A percentile compares a stretch with the other conserved stretches of the same genome.
These are phyloP conservation scores for Calonectria pseudoturangicola DNA, from an alignment of 2,329 filamentous ascomycete species.

Conservation along the genomic window DNA sequence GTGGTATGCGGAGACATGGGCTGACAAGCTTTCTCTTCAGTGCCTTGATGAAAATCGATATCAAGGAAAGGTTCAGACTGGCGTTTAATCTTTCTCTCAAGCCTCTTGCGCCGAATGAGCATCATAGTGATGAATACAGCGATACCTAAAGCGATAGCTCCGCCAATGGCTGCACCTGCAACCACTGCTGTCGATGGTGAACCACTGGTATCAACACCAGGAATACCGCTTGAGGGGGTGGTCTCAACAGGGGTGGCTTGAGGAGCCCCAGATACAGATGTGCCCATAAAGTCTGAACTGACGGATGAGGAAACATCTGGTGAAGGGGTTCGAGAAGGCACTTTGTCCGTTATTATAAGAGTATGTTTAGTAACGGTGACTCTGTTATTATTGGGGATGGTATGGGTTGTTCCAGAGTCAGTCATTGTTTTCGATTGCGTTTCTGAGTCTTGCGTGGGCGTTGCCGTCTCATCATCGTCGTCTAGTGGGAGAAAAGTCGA, in stretches of 20 bases:
- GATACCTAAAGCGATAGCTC: constrained; percentile 53
- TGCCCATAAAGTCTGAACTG: constrained; percentile 20
- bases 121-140: constrained; percentile 50
- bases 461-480: constrained; percentile 12
- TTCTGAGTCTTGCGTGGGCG: constrained; percentile 1
- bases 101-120: constrained; percentile 48
- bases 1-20: constrained; percentile 54
- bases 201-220: constrained; percentile 16
- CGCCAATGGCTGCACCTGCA: constrained; percentile 58
- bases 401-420: constrained; percentile 61
- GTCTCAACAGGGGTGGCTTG: constrained; percentile 38
- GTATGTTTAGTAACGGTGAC: constrained; percentile 61
- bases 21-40: constrained; percentile 56
- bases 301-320: constrained; percentile 34
- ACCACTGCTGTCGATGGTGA: constrained; percentile 57
- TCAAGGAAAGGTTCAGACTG: constrained; percentile 21
- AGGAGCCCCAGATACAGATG: constrained; percentile 37
- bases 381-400: constrained; percentile 58
- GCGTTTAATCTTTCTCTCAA: constrained; percentile 16
- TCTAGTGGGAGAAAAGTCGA: constrained; percentile 6
- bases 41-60: constrained; percentile 42
- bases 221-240: constrained; percentile 18
- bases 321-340: constrained; percentile 44
- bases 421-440: constrained; percentile 53
- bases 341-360: constrained; percentile 55